A percentile compares a stretch with the other conserved stretches of the same genome.
These are phyloP conservation scores for Talaromyces islandicus DNA, from an alignment of 2,329 filamentous ascomycete species.

Conservation along the genomic window DNA sequence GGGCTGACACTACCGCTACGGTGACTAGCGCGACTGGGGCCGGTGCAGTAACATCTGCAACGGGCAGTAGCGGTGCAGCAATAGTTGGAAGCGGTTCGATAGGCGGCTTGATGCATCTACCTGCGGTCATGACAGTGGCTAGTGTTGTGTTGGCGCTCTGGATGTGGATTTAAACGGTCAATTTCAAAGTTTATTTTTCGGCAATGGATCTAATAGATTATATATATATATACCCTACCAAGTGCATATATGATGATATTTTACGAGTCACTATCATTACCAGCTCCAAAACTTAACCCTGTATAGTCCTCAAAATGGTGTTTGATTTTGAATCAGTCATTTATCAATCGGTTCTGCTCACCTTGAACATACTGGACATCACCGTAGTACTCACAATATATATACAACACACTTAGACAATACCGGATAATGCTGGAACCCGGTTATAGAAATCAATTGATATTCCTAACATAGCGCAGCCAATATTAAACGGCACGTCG, in stretches of 20 bases:
- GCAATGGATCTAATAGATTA: not conserved
- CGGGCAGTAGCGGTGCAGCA: not conserved
- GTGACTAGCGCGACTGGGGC: not conserved
- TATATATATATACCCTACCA: not conserved
- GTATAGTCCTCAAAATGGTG: too few species aligned
- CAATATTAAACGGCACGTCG: too few species aligned
- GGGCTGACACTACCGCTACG: not conserved
- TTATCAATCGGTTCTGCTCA: too few species aligned
- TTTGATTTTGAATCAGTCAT: too few species aligned
- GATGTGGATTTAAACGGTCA: not conserved
- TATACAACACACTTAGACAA: too few species aligned
- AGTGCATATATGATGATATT: not conserved
- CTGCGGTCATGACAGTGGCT: not conserved
- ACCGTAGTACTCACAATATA: too few species aligned
- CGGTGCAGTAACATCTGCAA: not conserved
- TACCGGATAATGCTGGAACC: too few species aligned
- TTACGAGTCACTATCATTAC: not conserved
- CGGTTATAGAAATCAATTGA: too few species aligned
- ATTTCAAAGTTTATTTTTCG: not conserved
- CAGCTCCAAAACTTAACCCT: not conserved
- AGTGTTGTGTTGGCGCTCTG: not conserved
- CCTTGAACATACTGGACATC: too few species aligned
- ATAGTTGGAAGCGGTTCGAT: not conserved
- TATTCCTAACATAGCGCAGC: too few species aligned
- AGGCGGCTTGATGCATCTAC: not conserved